Percentiles rank a stretch among this genome's conserved stretches.
Evolutionary conservation across 2,329 filamentous ascomycete species (phyloP).

Genomic region (Kalmusia sp.): DNA sequence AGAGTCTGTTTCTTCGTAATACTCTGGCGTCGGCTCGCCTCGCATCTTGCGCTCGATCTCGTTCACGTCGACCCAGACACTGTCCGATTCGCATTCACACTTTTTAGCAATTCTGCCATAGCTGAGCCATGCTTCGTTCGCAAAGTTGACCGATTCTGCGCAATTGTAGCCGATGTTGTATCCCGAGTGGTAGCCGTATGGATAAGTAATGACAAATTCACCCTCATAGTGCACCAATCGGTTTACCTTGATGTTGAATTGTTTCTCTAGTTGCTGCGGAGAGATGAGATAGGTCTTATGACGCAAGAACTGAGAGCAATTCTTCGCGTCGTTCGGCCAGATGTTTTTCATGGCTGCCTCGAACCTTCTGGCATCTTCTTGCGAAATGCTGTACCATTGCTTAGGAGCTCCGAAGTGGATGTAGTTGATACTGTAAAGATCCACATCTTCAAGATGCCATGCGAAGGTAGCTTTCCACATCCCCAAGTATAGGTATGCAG

Average conservation of each 20-base stretch:
- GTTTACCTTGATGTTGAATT: constrained; percentile 96
- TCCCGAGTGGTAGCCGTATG: constrained; percentile 97
- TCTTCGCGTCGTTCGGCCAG: constrained; percentile 94
- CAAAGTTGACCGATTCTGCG: constrained; percentile 98
- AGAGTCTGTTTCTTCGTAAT: constrained; percentile 80
- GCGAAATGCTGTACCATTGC: constrained; percentile 99
- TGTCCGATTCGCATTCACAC: constrained; percentile 96
- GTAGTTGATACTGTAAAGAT: constrained; percentile 99
- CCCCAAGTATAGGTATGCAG: constrained; percentile 93
- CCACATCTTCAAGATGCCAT: constrained; percentile 98
- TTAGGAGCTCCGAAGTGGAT: constrained; percentile 98
- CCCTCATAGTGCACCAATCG: constrained; percentile 94
- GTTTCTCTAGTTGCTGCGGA: constrained; percentile 81
- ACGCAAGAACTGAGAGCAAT: constrained; percentile 92
- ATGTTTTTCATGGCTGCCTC: constrained; percentile 94
- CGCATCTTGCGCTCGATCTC: constrained; percentile 94
- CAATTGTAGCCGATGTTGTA: constrained; percentile 99
- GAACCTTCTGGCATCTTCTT: constrained; percentile 90
- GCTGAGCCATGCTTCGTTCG: constrained; percentile 91
- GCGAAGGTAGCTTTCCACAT: constrained; percentile 99
- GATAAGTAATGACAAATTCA: constrained; percentile 98
- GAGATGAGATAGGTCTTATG: constrained; percentile 99
- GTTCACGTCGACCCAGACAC: constrained; percentile 96
- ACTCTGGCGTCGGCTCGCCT: constrained; percentile 81
- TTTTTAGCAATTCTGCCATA: constrained; percentile 96